These are phyloP conservation scores for Dipodascopsis tothii DNA, from an alignment of 805 yeast genomes.

Conservation along the genomic window DNA sequence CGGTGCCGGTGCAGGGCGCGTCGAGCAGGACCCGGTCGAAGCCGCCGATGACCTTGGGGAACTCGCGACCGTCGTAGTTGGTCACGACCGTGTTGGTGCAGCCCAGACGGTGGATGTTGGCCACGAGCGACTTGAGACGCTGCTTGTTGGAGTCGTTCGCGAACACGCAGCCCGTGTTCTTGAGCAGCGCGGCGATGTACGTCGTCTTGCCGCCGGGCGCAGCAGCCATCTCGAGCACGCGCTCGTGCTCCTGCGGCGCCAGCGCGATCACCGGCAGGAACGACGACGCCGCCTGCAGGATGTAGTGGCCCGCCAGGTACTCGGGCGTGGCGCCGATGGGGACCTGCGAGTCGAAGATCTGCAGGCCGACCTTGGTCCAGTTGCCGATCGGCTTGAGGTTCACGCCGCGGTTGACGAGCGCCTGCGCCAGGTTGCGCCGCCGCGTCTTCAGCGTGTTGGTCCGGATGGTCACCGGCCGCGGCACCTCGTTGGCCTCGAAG, in stretches of 20 bases:
- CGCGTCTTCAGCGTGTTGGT: constrained; percentile 94
- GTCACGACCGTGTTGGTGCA: constrained; percentile 95
- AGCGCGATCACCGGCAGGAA: constrained; percentile 96
- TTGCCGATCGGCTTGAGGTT: constrained; percentile 93
- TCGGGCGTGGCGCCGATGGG: constrained; percentile 99
- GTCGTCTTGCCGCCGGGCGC: constrained; percentile 99
- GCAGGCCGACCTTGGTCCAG: constrained; percentile 98
- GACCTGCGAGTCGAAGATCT: constrained; percentile 96
- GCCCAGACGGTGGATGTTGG: constrained; percentile 94
- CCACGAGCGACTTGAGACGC: constrained; percentile 91
- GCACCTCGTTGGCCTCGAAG: constrained; percentile 95
- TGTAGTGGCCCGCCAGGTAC: constrained; percentile 94
- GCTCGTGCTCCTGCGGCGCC: constrained; percentile 94
- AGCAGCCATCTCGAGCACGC: constrained; percentile 96
- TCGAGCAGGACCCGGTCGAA: constrained; percentile 90
- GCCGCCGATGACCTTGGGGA: constrained; percentile 97
- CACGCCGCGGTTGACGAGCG: constrained; percentile 91
- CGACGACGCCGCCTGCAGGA: constrained; percentile 96
- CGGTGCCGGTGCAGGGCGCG: constrained; percentile 99
- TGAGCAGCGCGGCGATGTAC: constrained; percentile 90
- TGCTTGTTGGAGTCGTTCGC: constrained; percentile 97
- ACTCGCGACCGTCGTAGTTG: constrained; percentile 96
- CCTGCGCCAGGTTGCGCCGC: constrained; percentile 92
- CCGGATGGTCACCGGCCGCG: constrained; percentile 93
- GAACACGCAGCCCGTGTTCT: constrained; percentile 92